phyloP scores from a whole-genome alignment of 179 eudicot species.

The Spinacia oleracea region DNA sequence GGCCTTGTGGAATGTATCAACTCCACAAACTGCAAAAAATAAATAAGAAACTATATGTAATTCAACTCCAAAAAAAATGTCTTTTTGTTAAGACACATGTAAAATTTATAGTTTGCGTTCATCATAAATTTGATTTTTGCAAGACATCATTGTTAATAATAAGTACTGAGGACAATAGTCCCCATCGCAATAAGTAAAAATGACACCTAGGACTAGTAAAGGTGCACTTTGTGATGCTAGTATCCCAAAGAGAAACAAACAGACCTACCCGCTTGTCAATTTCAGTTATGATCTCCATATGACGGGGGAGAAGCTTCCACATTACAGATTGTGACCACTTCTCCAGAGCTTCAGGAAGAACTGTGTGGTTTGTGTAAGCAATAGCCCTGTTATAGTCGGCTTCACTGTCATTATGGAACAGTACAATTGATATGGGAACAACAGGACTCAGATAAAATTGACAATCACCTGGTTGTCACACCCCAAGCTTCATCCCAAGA shows the following conservation, averaged over 20 bases:
- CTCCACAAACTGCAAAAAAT: conserved; percentile 61
- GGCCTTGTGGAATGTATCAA: conserved; percentile 64
- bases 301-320: conserved; percentile 99
- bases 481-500: conserved; percentile 99
- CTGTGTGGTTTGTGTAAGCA: conserved; percentile 98
- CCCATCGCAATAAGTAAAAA: background rate
- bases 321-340: conserved; percentile 96
- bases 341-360: conserved; percentile 97
- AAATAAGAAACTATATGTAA: background rate
- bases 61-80: background rate
- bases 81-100: background rate
- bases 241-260: conserved; percentile 3
- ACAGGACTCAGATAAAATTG: background rate
- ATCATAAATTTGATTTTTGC: background rate
- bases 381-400: conserved; percentile 64
- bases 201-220: background rate
- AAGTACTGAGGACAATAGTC: background rate
- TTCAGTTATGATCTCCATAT: conserved; percentile 95
- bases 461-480: conserved; percentile 65
- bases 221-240: background rate
- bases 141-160: background rate
- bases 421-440: background rate
- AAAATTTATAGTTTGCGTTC: background rate
- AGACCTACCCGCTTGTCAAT: conserved; percentile 79
- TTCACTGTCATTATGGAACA: conserved; percentile 1